These are phyloP conservation scores for Omphalotus guepiniiformis DNA, from an alignment of 768 basidiomycete species.

Conservation along the genomic window DNA sequence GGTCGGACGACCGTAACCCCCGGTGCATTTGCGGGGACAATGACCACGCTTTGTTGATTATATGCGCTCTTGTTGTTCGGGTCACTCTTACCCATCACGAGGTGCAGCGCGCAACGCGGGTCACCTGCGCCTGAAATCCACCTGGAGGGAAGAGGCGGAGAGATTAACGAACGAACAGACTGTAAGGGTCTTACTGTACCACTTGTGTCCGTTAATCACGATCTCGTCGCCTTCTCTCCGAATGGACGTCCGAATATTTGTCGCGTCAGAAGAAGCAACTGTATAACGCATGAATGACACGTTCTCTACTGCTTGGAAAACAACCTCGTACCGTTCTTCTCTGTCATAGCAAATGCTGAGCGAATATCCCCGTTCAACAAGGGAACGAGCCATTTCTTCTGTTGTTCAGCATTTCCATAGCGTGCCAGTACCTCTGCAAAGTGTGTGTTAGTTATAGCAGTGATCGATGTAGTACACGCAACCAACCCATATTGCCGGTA, in stretches of 20 bases:
- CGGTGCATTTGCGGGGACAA: constrained; percentile 84
- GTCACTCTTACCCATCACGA: constrained; percentile 95
- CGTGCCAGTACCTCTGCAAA: constrained; percentile 88
- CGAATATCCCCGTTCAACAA: constrained; percentile 91
- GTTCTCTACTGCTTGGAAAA: not conserved
- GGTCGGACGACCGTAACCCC: constrained; percentile 90
- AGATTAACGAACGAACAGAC: not conserved
- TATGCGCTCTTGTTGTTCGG: constrained; percentile 73
- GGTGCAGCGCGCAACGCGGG: constrained; percentile 82
- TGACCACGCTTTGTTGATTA: constrained; percentile 88
- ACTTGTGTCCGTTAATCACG: constrained; percentile 95
- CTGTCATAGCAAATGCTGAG: constrained; percentile 96
- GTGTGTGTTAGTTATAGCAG: too few relatives aligned
- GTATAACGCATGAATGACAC: constrained; percentile 9
- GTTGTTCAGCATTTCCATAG: constrained; percentile 89
- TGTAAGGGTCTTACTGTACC: constrained; percentile 43
- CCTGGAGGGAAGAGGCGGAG: constrained; percentile 37
- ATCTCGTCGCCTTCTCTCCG: constrained; percentile 81
- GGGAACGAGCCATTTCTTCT: constrained; percentile 85
- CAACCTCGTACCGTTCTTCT: constrained; percentile 63
- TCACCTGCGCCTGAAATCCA: constrained; percentile 98
- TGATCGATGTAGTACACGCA: too few relatives aligned
- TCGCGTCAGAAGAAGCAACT: constrained; percentile 96
- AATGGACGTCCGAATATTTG: constrained; percentile 88
- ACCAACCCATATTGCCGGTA: constrained; percentile 91